Evolutionary conservation across 352 stramenopile genomes (phyloP).

Genomic region (Globisporangium canariense): DNA sequence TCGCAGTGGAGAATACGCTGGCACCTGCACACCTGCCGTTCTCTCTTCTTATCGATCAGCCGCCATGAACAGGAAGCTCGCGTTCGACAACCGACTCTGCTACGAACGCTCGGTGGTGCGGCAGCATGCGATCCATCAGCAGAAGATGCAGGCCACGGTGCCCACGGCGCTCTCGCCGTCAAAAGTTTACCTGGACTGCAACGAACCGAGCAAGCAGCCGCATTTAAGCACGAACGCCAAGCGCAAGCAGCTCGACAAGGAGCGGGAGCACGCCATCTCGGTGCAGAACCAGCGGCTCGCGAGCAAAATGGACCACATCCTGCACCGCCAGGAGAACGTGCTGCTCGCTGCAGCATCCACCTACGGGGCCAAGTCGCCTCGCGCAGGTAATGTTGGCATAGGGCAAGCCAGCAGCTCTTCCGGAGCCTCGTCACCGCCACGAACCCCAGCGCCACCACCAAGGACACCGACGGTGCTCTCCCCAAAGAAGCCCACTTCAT

Average conservation of each 20-base stretch:
- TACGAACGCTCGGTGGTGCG: constrained; percentile 72
- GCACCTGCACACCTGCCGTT: not conserved
- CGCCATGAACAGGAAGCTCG: constrained; percentile 70
- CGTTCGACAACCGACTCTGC: constrained; percentile 80
- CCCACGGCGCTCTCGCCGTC: constrained; percentile 60
- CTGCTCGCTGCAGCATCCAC: constrained; percentile 36
- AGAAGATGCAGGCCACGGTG: constrained; percentile 59
- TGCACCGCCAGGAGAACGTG: constrained; percentile 59
- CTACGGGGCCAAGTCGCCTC: constrained; percentile 6
- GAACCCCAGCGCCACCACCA: constrained; percentile 3
- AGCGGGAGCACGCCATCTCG: constrained; percentile 61
- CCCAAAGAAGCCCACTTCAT: constrained; percentile 20
- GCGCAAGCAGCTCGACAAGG: constrained; percentile 52
- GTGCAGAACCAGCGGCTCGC: constrained; percentile 67
- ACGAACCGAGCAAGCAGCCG: constrained; percentile 30
- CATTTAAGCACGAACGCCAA: constrained; percentile 62
- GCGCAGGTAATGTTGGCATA: too few species aligned
- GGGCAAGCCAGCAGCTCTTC: not conserved
- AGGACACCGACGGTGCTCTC: constrained; percentile 15
- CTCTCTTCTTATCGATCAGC: not conserved
- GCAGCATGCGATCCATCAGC: constrained; percentile 59
- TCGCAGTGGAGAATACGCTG: constrained; percentile 1
- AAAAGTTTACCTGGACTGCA: constrained; percentile 61
- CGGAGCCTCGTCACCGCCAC: not conserved
- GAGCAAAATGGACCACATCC: constrained; percentile 71